Evolutionary conservation across 2,329 filamentous ascomycete genomes (phyloP).

Genomic region (Fusarium compactum): DNA sequence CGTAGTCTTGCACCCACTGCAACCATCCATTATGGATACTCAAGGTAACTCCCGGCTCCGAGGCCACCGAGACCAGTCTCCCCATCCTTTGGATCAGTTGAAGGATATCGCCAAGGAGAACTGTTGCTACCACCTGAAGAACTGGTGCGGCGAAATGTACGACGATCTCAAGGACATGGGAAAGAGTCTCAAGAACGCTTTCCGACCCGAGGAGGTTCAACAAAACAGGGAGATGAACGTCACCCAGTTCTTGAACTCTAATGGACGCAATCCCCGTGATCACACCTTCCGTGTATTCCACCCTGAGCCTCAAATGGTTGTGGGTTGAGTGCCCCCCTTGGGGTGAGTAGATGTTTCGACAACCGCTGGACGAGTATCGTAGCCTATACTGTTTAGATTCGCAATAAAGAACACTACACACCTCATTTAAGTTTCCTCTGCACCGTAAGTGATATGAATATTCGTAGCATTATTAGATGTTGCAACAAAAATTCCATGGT

Average conservation of each 20-base stretch:
- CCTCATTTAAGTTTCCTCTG: neutral
- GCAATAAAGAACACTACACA: neutral
- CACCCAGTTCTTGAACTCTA: neutral
- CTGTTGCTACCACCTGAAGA: neutral
- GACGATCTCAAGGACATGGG: neutral
- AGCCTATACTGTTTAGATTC: neutral
- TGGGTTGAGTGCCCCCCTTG: neutral
- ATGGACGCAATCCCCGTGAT: neutral
- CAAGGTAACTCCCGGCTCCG: neutral
- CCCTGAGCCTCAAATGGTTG: neutral
- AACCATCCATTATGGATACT: neutral
- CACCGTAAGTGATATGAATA: neutral
- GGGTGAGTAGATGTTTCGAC: constrained; percentile 14
- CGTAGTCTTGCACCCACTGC: neutral
- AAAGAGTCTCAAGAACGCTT: neutral
- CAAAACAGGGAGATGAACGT: neutral
- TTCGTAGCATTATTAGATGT: neutral
- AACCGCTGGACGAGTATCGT: neutral
- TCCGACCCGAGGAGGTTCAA: neutral
- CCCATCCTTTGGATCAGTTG: neutral
- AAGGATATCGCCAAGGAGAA: neutral
- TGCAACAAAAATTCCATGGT: neutral
- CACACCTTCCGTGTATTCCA: neutral
- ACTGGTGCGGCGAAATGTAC: neutral
- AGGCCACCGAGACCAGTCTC: neutral